Base-by-base conservation (phyloP, 139 green algal species). In the Monoraphidium neglectum region DNA sequence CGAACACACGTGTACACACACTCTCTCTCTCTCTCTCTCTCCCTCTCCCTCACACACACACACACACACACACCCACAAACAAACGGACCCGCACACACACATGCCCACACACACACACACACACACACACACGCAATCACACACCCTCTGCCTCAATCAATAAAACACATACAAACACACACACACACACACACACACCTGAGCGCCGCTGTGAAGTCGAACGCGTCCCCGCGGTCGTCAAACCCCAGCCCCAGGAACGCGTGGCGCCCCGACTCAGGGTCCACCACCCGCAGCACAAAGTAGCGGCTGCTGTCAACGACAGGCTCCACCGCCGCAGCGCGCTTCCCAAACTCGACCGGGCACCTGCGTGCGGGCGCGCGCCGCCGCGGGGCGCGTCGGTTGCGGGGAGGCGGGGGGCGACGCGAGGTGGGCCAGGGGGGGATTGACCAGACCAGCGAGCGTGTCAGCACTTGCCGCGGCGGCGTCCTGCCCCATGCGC, bases 131-230 rank as follows among this genome's bases (percentile, higher is more conserved):
- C 49, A 59, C 49, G 49, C 16, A 59, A 59, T 18, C 16, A 59
- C 49, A 59, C 49, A 15, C 15, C 16, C 49, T n/a, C 16, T 59
- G 18, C 49, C 49, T 15, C 49, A 59, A 15, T n/a, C n/a, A n/a
- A n/a, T n/a, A n/a, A n/a, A n/a, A n/a, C n/a, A n/a, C 28, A 18
- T 6, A 47, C 18, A 49, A 26, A 12, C 62, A 43, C 21, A 18
- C 18, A 8, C 23, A 35, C 26, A 30, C 30, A 64, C 56, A 64
- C 23, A 30, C 15, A 21, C 23, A 64, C 21, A 35, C 28, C 5
- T 85, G 72, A 96, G 76, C 1, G 90, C 86, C 12, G 93, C 91
- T n/a, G 91, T 94, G 84, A 97, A 97, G 79, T 95, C 92, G 72
- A 96, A 96, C 0, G 93, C 91, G 18, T 93, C 80, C 0, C 32